A percentile compares a stretch with the other conserved stretches of the same genome.
These are phyloP conservation scores for Raphanus raphanistrum DNA, from an alignment of 345 rosid species.

Conservation along the genomic window DNA sequence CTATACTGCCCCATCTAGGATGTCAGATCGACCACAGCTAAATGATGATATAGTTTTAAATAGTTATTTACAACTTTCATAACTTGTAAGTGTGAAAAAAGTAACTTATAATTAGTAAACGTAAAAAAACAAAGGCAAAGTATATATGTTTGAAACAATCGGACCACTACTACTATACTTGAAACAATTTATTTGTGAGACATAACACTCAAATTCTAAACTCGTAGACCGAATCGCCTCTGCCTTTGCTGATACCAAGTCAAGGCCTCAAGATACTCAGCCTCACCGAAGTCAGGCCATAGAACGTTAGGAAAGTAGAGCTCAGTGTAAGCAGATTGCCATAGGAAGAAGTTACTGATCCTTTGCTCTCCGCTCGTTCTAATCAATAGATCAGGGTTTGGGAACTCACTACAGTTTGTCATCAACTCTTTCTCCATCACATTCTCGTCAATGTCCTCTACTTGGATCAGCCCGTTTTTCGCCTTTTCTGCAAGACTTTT, in stretches of 20 bases:
- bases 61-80: not conserved
- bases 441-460: conserved; percentile 57
- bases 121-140: not conserved
- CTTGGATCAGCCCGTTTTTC: conserved; percentile 46
- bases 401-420: conserved; percentile 59
- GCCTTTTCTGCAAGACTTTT: conserved; percentile 54
- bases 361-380: conserved; percentile 79
- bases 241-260: conserved; percentile 46
- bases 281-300: conserved; percentile 78
- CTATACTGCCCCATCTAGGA: not conserved
- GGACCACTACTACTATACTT: not conserved
- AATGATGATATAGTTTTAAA: not conserved
- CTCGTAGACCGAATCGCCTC: conserved; percentile 34
- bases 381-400: conserved; percentile 66
- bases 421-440: conserved; percentile 61
- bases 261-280: conserved; percentile 58
- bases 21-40: not conserved
- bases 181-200: conserved; percentile 2
- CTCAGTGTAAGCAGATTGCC: conserved; percentile 85
- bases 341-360: conserved; percentile 77
- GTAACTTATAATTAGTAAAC: not conserved
- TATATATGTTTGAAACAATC: not conserved
- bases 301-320: conserved; percentile 53
- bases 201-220: not conserved
- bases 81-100: not conserved